These are phyloP conservation scores for Candida lessepsii DNA, from an alignment of 805 yeast genomes.

Conservation along the genomic window DNA sequence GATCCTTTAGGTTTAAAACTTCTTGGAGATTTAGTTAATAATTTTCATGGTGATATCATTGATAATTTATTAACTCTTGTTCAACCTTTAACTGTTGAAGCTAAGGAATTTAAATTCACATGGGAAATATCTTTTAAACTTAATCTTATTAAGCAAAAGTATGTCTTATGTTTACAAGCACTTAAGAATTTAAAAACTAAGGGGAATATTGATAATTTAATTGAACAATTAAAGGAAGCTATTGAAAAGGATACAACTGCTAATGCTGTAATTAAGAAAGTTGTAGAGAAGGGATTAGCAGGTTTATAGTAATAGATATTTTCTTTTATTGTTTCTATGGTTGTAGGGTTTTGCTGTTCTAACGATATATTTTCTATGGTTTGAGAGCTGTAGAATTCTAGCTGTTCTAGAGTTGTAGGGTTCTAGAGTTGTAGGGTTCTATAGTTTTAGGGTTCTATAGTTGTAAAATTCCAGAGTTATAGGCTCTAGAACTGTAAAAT, in stretches of 20 bases:
- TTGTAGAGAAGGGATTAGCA: constrained; percentile 36
- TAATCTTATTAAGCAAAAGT: constrained; percentile 43
- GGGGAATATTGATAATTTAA: constrained; percentile 26
- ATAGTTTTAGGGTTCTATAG: too few relatives aligned
- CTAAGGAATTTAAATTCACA: constrained; percentile 35
- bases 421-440: too few relatives aligned
- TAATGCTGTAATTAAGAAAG: constrained; percentile 47
- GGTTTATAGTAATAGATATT: too few relatives aligned
- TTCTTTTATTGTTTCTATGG: too few relatives aligned
- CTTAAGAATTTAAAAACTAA: constrained; percentile 40
- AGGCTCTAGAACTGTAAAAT: too few relatives aligned
- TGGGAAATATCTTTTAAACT: constrained; percentile 45
- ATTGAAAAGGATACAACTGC: constrained; percentile 34
- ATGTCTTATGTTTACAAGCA: constrained; percentile 45
- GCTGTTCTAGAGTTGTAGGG: too few relatives aligned
- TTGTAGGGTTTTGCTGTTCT: too few relatives aligned
- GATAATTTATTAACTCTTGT: constrained; percentile 42
- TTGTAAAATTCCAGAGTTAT: too few relatives aligned
- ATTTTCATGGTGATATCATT: constrained; percentile 36
- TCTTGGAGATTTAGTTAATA: constrained; percentile 24
- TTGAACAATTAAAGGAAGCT: constrained; percentile 29
- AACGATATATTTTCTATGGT: too few relatives aligned
- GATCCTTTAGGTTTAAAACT: constrained; percentile 61
- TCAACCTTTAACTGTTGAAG: constrained; percentile 43
- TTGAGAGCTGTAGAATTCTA: too few relatives aligned